These are phyloP conservation scores for Ricinus communis DNA, from an alignment of 345 rosid genomes.

Conservation along the genomic window DNA sequence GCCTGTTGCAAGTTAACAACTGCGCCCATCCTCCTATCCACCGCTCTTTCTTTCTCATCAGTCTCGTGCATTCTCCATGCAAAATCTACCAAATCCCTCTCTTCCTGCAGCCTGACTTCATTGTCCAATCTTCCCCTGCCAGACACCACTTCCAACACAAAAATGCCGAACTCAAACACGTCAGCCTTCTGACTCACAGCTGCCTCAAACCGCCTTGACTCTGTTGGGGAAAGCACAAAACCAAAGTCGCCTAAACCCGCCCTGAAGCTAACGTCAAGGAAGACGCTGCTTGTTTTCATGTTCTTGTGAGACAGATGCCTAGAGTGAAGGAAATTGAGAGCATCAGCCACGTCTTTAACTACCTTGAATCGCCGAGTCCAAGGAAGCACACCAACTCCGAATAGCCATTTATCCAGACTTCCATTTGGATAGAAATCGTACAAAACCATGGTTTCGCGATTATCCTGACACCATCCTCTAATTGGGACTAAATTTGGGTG, in stretches of 20 bases:
- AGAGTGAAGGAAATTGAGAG: constrained; percentile 40
- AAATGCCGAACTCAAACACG: constrained; percentile 50
- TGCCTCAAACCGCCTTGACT: constrained; percentile 39
- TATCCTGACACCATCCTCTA: constrained; percentile 51
- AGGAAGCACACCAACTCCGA: constrained; percentile 47
- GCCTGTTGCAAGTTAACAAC: constrained; percentile 44
- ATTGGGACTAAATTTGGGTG: constrained; percentile 47
- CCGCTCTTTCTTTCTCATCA: constrained; percentile 36
- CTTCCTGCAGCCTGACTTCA: constrained; percentile 36
- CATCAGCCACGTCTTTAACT: constrained; percentile 41
- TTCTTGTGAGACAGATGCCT: constrained; percentile 51
- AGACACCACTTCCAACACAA: constrained; percentile 45
- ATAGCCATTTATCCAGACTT: constrained; percentile 46
- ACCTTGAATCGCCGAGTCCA: constrained; percentile 47
- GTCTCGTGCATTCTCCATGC: constrained; percentile 50
- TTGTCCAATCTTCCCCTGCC: constrained; percentile 40
- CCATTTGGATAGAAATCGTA: constrained; percentile 46
- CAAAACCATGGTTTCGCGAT: constrained; percentile 39
- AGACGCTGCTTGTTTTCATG: constrained; percentile 46
- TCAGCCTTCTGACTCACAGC: constrained; percentile 40
- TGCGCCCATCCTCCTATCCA: constrained; percentile 53
- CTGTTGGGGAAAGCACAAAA: constrained; percentile 33
- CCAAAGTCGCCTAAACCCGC: constrained; percentile 52
- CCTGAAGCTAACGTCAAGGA: constrained; percentile 50
- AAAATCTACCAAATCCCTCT: constrained; percentile 44